Evolutionary conservation across 2,329 filamentous ascomycete species (phyloP).

Genomic region (Metarhizium sp.): DNA sequence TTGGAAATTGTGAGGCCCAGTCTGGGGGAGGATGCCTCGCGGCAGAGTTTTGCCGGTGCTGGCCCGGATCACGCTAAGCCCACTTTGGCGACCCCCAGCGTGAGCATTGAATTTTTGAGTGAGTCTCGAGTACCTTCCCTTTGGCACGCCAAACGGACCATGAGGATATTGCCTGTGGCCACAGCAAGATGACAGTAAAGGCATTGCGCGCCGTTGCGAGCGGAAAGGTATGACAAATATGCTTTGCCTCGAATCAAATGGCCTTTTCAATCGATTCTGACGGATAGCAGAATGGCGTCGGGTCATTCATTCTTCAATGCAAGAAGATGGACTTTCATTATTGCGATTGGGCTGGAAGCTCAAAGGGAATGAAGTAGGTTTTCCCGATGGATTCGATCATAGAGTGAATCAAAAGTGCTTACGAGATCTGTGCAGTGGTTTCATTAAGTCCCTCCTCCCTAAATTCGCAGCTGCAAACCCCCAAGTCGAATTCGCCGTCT

Average conservation of each 20-base stretch:
- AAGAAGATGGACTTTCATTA: conserved; percentile 93
- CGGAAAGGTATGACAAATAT: conserved; percentile 35
- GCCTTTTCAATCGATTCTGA: conserved; percentile 8
- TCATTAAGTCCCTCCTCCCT: conserved; percentile 68
- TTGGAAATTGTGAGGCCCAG: conserved; percentile 11
- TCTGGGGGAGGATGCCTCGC: not conserved
- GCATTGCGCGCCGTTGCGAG: conserved; percentile 42
- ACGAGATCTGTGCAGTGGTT: conserved; percentile 46
- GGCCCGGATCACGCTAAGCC: conserved; percentile 17
- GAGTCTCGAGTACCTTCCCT: conserved; percentile 4
- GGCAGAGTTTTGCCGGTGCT: conserved; percentile 12
- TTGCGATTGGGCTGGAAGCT: conserved; percentile 93
- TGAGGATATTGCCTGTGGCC: conserved; percentile 19
- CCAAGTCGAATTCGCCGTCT: conserved; percentile 83
- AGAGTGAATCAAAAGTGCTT: not conserved
- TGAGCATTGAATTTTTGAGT: conserved; percentile 7
- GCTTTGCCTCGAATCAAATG: not conserved
- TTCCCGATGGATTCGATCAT: not conserved
- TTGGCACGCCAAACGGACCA: conserved; percentile 12
- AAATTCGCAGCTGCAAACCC: conserved; percentile 75
- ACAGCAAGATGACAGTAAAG: conserved; percentile 44
- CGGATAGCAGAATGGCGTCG: conserved; percentile 72
- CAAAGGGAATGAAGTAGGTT: conserved; percentile 82
- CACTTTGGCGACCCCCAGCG: conserved; percentile 5
- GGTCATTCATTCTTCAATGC: conserved; percentile 95